Base-by-base conservation (phyloP, 768 basidiomycete genomes). In the Podaxis sp. region DNA sequence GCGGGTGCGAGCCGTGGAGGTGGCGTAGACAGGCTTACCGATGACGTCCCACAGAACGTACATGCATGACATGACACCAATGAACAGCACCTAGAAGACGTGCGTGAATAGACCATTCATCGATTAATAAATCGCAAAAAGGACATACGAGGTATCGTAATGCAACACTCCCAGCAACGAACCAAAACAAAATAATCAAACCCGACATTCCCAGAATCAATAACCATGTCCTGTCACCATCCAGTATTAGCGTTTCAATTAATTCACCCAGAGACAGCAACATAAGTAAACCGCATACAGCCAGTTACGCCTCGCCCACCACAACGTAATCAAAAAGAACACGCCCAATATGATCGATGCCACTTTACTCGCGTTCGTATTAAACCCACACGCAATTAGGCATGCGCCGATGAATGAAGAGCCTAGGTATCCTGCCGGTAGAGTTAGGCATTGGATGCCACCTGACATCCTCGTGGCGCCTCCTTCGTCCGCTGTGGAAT, bases 11-110 rank as follows among this genome's bases (percentile, higher is more conserved):
- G 17, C 53, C 15, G 22, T 22, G 4, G 36, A 7, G 19, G 52
- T 2, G 15, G 30, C 17, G 2, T n/a, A 52, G 44, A 17, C 39
- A 39, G 11, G 74, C 82, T 63, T 59, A 87, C 92, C 90, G 38
- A 93, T 81, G 55, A 96, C 89, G 68, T 96, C 95, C 90, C 92
- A 96, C 1, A 93, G 80, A 56, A 86, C 88, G 68, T 95, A 95
- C 78, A 95, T 77, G 73, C 90, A 92, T 7, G 89, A 92, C 93
- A 95, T 95, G 61, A 84, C 83, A 17, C 93, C 93, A 38, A 95
- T 85, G 72, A 95, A 95, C 26, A 95, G 73, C 11, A 94, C 79
- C 90, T 91, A 58, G 8, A 19, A 8, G 57, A 40, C 24, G 9
- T n/a, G 22, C 49, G 4, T 9, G 58, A 49, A 13, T 12, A 48